Evolutionary conservation across 345 rosid species (phyloP), one percentile per base, ranked within the genome.

Genomic region (Citrus cavaleriei): DNA sequence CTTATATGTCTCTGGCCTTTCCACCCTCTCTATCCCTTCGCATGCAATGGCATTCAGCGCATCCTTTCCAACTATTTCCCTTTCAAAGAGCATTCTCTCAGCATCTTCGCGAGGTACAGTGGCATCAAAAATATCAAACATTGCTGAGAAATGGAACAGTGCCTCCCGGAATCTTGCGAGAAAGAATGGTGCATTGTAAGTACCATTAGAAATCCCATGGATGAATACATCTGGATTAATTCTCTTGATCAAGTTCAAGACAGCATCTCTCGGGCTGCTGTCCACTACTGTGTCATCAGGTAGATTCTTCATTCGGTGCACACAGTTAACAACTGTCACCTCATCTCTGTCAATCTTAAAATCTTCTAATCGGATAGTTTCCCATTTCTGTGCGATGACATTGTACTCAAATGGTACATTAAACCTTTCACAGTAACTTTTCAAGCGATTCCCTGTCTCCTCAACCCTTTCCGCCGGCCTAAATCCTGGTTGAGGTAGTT

Each of bases 401-500:
- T 70, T 78, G 84, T 84, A 93, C 81, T 91, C 87, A 19, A 91
- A 92, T 0, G 93, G 92, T 18, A 92, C 95, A 0, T 84, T 80
- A 66, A 91, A 90, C 76, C 88, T 80, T 68, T 91, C 85, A 49
- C 93, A 90, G 62, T 87, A 92, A 70, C 88, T 84, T 62, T 81
- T 77, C 4, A 93, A 83, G 46, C 98, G 85, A 13, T 81, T 79
- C 7, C 93, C 93, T 0, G 98, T 93, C 76, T 93, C 98, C 57
- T 91, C 91, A 0, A 93, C 91, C 78, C 92, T 84, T 72, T 90
- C 90, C 0, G 92, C 75, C 13, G 98, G 98, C 10, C 90, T 86
- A 80, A 92, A 92, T 12, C 98, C 98, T 0, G 91, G 86, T 78
- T 93, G 98, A n/a, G 97, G 98, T 49, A 91, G 85, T 82, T 93